Evolutionary conservation across 2,329 filamentous ascomycete genomes (phyloP), one percentile per base, ranked within the genome.

Genomic region (Hypoxylon sp.): DNA sequence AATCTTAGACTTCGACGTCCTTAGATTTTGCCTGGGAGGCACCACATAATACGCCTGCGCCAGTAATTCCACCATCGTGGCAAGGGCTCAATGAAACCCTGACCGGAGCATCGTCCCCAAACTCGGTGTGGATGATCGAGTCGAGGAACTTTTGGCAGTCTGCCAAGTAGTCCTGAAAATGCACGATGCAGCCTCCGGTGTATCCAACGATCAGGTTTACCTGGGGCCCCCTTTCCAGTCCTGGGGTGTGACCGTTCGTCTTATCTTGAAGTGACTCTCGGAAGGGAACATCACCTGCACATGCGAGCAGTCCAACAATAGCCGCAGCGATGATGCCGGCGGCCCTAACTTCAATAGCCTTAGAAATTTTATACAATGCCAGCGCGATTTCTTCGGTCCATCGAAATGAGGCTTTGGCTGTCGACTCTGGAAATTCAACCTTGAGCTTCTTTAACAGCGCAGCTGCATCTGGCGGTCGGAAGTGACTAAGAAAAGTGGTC

Each of bases 161-260:
- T 46, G 81, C 79, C 43, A 92, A 81, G 77, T 92, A 94, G 71
- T 91, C 85, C 50, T 92, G 91, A 73, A 93, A 93, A 73, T 92
- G 88, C n/a, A 89, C 87, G 63, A 94, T 94, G 73, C 91, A 93
- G 5, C 91, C 90, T 30, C 92, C 92, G 0, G 92, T 93, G 74
- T 93, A 94, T 0, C 91, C 92, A 21, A 94, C 90, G 1, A 92
- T 88, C 29, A 95, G 77, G 71, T 92, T 89, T 65, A 80, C 71
- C 63, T 76, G 67, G 32, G 65, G 63, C 16, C 64, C 46, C 41
- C 63, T 34, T 32, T 63, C 37, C 8, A 19, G 34, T 32, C 63
- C 34, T 14, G n/a, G 32, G 16, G 37, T 16, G n/a, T 52, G 39
- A n/a, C 41, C 32, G 29, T 64, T 65, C 12, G 63, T 57, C 21